phyloP scores from a whole-genome alignment of 2,329 filamentous ascomycete genomes.

The Aspergillus sp. region DNA sequence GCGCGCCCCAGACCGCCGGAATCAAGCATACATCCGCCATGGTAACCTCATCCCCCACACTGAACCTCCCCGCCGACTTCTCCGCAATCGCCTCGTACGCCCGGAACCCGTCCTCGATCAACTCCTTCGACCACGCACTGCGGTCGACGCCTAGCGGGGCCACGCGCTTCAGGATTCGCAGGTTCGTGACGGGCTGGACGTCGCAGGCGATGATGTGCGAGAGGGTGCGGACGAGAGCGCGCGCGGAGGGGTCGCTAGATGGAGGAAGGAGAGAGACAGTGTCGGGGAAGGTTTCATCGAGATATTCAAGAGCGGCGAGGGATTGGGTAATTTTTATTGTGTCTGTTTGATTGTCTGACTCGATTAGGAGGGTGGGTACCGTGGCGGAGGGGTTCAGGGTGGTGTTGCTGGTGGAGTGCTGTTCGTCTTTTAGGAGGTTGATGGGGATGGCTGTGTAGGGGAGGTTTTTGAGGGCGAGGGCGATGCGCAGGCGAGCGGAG shows the following conservation, averaged over 20 bases:
- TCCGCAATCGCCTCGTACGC: conserved; percentile 54
- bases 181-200: conserved; percentile 61
- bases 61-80: conserved; percentile 48
- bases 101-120: conserved; percentile 54
- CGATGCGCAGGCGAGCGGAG: conserved; percentile 61
- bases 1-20: conserved; percentile 59
- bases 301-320: conserved; percentile 60
- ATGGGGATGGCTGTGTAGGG: conserved; percentile 49
- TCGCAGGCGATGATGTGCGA: conserved; percentile 57
- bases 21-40: conserved; percentile 60
- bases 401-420: conserved; percentile 47
- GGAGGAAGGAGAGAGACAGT: conserved; percentile 48
- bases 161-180: conserved; percentile 53
- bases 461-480: conserved; percentile 56
- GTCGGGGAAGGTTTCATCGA: conserved; percentile 56
- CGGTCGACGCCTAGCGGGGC: conserved; percentile 45
- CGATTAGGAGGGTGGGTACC: conserved; percentile 55
- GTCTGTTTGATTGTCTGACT: conserved; percentile 14
- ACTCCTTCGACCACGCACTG: conserved; percentile 52
- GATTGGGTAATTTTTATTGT: conserved; percentile 55
- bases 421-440: conserved; percentile 57
- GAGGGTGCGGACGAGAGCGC: conserved; percentile 56
- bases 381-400: conserved; percentile 55
- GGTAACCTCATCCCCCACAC: conserved; percentile 56
- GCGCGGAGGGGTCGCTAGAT: conserved; percentile 34